Evolutionary conservation across 495 filamentous ascomycete genomes (phyloP), one percentile per base, ranked within the genome.

Genomic region (Rhizodiscina lignyota): DNA sequence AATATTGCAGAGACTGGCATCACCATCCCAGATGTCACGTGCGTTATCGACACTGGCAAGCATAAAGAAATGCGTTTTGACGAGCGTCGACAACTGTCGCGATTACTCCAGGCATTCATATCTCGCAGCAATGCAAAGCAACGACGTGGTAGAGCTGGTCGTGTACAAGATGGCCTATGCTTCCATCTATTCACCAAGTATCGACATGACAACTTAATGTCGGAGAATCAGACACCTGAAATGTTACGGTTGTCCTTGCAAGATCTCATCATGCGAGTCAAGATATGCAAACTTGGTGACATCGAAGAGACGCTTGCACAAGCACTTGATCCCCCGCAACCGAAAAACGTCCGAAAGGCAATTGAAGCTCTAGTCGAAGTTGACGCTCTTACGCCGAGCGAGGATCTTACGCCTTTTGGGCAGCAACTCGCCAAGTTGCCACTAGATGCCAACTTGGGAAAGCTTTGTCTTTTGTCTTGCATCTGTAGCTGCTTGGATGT

Each of bases 1-100:
- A 96, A 96, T 49, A 94, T 96, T 48, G 87, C 87, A 17, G 87
- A 96, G 49, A 96, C 87, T 0, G 86, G 85, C 58, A 92, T 96
- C 47, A 96, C 87, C 0, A 96, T 96, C 44, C 87, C 87, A 1
- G 87, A 94, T 53, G 76, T 96, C 23, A 94, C 87, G 3, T 91
- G 84, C 45, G 87, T 96, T 18, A 77, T 96, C 38, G 87, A 96
- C 55, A 78, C 82, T 10, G 86, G 87, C 34, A 94, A 89, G 52
- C 87, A 94, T 53, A 85, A 87, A 41, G 89, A 92, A 49, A 96
- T 97, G 89, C 55, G 73, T 21, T 97, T 91, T 45, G 89, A 97
- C 47, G 89, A 96, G 59, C 68, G 78, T 32, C 68, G 84, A 38
- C 89, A 94, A 48, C 60, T 97, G 13, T 94, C 87, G 2, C 70